phyloP scores from a whole-genome alignment of 495 filamentous ascomycete species.

The Xylaria cubensis region DNA sequence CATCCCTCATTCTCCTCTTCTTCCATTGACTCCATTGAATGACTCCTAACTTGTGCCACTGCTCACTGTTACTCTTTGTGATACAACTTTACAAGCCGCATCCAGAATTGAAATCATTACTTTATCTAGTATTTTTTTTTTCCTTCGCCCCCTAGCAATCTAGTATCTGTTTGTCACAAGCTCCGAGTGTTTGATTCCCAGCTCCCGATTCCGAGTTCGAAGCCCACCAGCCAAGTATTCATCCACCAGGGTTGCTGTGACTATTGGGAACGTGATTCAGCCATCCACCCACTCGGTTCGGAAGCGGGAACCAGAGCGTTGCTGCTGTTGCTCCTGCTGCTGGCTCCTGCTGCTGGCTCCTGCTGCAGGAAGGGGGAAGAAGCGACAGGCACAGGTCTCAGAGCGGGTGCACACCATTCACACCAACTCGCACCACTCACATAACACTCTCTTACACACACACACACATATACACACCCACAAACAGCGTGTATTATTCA shows the following conservation, averaged over 20 bases:
- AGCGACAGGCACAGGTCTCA: not conserved
- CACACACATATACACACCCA: not conserved
- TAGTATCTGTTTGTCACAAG: slow-evolving; percentile 27
- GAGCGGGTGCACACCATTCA: slow-evolving; percentile 7
- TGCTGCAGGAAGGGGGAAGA: not conserved
- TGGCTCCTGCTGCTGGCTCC: not conserved
- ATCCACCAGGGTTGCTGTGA: slow-evolving; percentile 26
- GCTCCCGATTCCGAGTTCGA: slow-evolving; percentile 20
- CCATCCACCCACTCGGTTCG: slow-evolving; percentile 26
- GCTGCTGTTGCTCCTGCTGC: slow-evolving; percentile 8
- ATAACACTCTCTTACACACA: not conserved
- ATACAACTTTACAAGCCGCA: slow-evolving; percentile 22
- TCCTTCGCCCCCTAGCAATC: not conserved
- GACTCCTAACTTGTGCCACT: slow-evolving; percentile 10
- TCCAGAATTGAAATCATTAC: slow-evolving; percentile 19
- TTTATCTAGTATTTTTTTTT: slow-evolving; percentile 7
- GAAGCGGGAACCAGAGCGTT: slow-evolving; percentile 20
- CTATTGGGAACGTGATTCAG: slow-evolving; percentile 32
- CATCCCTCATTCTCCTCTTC: not conserved
- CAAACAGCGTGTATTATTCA: slow-evolving; percentile 11
- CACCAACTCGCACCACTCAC: no score
- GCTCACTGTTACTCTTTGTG: slow-evolving; percentile 21
- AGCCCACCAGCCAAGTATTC: slow-evolving; percentile 7
- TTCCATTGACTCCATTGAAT: not conserved
- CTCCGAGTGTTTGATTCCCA: slow-evolving; percentile 9